Conservation (phyloP, 306 rosid species). For the Trichosanthes truncata region DNA sequence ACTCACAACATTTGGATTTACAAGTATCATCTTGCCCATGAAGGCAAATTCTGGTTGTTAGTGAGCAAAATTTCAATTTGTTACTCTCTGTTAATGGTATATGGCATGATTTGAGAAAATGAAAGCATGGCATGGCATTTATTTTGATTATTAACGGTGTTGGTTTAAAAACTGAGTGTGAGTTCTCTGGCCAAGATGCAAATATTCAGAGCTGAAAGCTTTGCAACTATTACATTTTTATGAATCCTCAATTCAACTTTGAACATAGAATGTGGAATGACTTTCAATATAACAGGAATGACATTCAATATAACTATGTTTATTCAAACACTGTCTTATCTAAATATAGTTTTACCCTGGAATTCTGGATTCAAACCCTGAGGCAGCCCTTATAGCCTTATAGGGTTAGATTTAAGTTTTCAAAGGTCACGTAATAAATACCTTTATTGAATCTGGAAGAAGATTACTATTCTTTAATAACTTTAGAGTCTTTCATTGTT, state of each 20-base stretch:
- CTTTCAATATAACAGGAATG: background rate
- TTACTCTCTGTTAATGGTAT: too few species aligned
- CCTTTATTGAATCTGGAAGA: background rate
- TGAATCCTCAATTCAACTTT: background rate
- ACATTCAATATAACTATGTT: background rate
- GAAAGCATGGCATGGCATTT: background rate
- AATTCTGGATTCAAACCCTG: background rate
- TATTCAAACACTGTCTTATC: background rate
- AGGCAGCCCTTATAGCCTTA: background rate
- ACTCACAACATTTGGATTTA: background rate
- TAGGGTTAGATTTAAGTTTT: background rate
- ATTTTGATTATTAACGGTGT: background rate
- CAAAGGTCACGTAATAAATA: background rate
- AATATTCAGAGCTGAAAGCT: background rate
- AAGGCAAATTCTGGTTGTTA: background rate
- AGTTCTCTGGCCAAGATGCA: background rate
- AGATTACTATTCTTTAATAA: background rate
- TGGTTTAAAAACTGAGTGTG: background rate
- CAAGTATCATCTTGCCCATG: background rate
- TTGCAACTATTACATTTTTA: background rate
- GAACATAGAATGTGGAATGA: background rate
- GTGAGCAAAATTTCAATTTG: background rate
- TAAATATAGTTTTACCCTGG: background rate
- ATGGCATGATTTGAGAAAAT: background rate
- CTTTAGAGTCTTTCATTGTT: background rate